Evolutionary conservation across 1,284 basidiomycete genomes (phyloP).

Genomic region (Apiotrichum siamense): DNA sequence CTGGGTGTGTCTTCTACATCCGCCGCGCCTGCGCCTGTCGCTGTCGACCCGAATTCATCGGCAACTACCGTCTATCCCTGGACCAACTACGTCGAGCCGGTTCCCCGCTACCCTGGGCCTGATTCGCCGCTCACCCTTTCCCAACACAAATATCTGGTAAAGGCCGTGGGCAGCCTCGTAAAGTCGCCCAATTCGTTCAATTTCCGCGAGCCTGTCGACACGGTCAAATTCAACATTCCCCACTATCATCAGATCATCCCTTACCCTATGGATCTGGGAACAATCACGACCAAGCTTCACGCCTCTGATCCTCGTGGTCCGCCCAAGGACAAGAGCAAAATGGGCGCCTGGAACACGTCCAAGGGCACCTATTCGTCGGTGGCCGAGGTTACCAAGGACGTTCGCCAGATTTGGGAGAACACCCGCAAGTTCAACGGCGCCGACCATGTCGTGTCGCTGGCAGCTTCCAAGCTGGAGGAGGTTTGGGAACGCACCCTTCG

Average conservation of each 20-base stretch:
- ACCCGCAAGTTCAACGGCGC: slow-evolving; percentile 87
- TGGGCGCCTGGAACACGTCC: slow-evolving; percentile 45
- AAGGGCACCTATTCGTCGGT: slow-evolving; percentile 68
- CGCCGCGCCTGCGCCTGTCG: slow-evolving; percentile 1
- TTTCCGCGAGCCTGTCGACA: slow-evolving; percentile 85
- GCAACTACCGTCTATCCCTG: slow-evolving; percentile 18
- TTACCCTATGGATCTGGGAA: slow-evolving; percentile 91
- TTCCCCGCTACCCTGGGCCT: slow-evolving; percentile 35
- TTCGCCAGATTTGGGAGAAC: slow-evolving; percentile 82
- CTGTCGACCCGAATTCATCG: slow-evolving; percentile 6
- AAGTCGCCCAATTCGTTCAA: slow-evolving; percentile 68
- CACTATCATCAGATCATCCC: slow-evolving; percentile 85
- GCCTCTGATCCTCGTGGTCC: slow-evolving; percentile 61
- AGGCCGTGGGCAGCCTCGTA: slow-evolving; percentile 75
- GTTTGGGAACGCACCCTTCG: slow-evolving; percentile 84
- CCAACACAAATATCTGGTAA: slow-evolving; percentile 77
- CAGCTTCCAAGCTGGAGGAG: slow-evolving; percentile 74
- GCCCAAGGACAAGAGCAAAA: slow-evolving; percentile 54
- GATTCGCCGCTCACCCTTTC: slow-evolving; percentile 45
- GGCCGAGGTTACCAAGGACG: slow-evolving; percentile 74
- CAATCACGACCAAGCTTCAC: slow-evolving; percentile 79
- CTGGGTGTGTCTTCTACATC: neutral
- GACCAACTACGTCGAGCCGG: slow-evolving; percentile 32
- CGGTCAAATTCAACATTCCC: slow-evolving; percentile 81
- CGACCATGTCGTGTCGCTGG: slow-evolving; percentile 70